Percentiles rank a stretch among this genome's conserved stretches.
Conservation (phyloP, 2,329 filamentous ascomycete genomes). For the Dryadomyces sulphureus region DNA sequence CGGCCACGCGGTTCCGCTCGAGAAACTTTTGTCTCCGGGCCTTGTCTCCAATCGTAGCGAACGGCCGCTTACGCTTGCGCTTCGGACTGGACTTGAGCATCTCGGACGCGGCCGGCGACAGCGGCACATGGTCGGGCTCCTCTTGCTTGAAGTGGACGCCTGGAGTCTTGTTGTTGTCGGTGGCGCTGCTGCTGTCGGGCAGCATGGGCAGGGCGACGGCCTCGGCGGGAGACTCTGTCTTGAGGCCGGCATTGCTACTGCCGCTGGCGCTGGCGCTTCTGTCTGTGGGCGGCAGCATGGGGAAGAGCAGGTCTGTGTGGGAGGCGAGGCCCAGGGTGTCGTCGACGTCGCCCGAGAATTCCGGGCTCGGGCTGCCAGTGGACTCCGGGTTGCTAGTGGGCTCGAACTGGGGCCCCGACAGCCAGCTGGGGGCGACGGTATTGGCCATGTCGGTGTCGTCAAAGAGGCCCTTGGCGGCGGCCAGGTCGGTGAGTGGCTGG, state of each 20-base stretch:
- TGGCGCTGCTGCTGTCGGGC: not conserved
- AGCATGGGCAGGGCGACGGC: not conserved
- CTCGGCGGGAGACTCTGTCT: not conserved
- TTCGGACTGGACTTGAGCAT: not conserved
- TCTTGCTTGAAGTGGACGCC: not conserved
- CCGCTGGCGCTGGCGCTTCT: too few species aligned
- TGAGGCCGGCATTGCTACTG: too few species aligned
- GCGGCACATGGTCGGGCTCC: not conserved
- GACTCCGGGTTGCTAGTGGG: not conserved
- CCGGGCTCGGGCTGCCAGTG: not conserved
- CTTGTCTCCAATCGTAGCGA: slow-evolving; percentile 15
- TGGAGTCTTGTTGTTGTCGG: not conserved
- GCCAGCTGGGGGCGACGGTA: not conserved
- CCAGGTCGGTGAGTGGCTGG: not conserved
- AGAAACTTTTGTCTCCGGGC: slow-evolving; percentile 42
- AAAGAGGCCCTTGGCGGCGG: not conserved
- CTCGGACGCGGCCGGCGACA: not conserved
- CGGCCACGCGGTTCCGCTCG: slow-evolving; percentile 57
- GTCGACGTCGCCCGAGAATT: not conserved
- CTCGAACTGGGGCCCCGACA: not conserved
- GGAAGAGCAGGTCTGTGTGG: not conserved
- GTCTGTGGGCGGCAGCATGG: not conserved
- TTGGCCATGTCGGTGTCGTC: not conserved
- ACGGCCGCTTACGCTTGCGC: not conserved
- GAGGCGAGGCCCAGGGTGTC: not conserved